A percentile compares a stretch with the other conserved stretches of the same genome.
phyloP scores from a whole-genome alignment of 2,329 filamentous ascomycete species.

The Fusarium brevicatenulatum region DNA sequence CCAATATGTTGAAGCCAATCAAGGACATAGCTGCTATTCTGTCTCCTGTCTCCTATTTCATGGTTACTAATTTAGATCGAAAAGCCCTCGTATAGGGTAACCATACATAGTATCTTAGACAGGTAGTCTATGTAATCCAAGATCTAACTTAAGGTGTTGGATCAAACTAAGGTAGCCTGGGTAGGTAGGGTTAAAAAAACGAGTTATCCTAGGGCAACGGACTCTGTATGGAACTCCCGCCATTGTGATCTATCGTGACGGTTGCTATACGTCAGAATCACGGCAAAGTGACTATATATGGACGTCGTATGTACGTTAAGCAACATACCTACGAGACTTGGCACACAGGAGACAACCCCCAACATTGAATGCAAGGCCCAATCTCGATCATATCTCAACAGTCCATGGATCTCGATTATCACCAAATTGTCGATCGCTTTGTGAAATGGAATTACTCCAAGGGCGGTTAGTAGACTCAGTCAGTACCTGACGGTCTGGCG shows the following conservation, averaged over 20 bases:
- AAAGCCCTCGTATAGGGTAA: conserved; percentile 2
- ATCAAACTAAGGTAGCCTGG: background rate
- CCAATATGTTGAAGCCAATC: background rate
- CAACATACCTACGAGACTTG: conserved; percentile 13
- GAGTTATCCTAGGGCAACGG: background rate
- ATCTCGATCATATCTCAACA: conserved; percentile 28
- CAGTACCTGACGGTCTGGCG: conserved; percentile 2
- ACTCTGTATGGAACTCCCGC: background rate
- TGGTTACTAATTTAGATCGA: background rate
- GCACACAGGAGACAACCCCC: conserved; percentile 2
- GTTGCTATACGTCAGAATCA: conserved; percentile 21
- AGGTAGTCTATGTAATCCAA: background rate
- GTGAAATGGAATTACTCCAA: conserved; percentile 4
- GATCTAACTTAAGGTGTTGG: background rate
- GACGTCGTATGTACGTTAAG: background rate
- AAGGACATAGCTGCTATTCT: background rate
- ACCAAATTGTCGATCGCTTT: conserved; percentile 22
- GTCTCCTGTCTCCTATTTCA: background rate
- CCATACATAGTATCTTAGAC: background rate
- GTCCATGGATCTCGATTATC: conserved; percentile 28
- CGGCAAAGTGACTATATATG: conserved; percentile 10
- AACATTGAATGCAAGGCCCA: conserved; percentile 2
- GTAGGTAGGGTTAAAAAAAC: background rate
- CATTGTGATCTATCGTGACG: background rate
- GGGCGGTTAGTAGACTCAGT: conserved; percentile 3